Base-by-base conservation (phyloP, 179 eudicot genomes). In the Heliamphora pulchella region DNA sequence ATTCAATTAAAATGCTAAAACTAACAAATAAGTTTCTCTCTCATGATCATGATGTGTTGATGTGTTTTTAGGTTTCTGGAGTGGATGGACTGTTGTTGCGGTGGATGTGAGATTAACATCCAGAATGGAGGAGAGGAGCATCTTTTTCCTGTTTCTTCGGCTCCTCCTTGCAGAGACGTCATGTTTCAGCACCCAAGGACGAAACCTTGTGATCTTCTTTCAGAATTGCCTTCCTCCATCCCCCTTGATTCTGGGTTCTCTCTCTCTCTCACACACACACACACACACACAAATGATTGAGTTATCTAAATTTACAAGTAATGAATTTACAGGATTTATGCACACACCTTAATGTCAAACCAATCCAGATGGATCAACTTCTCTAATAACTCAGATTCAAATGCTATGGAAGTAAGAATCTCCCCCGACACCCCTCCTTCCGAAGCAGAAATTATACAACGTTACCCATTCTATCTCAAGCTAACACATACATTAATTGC, bases 301-400 rank as follows among this genome's bases (percentile, higher is more conserved):
- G 39, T 66, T 50, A 39, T 65, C 5, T 46, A 47, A 5, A 13
- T 4, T 0, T 51, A 3, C 11, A 0, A 5, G 5, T 39, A 17
- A 20, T 31, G 31, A 17, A 48, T 70, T 70, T 82, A 76, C 87
- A 95, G 98, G 88, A 88, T 92, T 73, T 88, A 90, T 79, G 91
- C 92, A 82, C 88, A 91, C 74, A 81, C 87, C 63, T 55, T 96
- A 63, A 78, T 94, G 73, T 88, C 97, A 41, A 92, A 88, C 79
- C 97, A 96, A 81, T 88, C 93, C 15, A 88, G 86, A 80, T 94
- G 99, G 99, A 55, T 96, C 39, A 92, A 91, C 84, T 90, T 86
- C 88, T 86, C 92, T 14, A 89, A 87, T 47, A 83, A 82, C 79
- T 88, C 91, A 5, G 90, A 88, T 77, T 75, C 87, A 73, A 82